Base-by-base conservation (phyloP, 805 yeast genomes). In the Hemisphaericaspora nanyangensis region DNA sequence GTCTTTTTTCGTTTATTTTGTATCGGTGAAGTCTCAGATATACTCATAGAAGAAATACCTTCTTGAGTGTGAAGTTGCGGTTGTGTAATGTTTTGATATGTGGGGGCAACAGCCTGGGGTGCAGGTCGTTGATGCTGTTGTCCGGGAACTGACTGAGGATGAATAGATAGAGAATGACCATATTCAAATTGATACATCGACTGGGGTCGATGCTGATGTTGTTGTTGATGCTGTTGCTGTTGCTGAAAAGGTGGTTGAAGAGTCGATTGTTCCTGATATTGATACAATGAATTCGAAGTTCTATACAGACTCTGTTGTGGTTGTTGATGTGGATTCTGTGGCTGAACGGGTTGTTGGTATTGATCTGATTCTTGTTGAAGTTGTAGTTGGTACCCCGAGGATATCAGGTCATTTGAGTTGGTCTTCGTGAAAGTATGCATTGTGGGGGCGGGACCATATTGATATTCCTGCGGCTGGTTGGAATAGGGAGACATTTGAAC, bases 1-100 rank as follows among this genome's bases (percentile, higher is more conserved):
- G 52, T 42, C 34, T 61, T 49, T 40, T 59, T 60, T n/a, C 57
- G 20, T 18, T 26, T 33, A 3, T 19, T 28, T 5, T 28, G 29
- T 5, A 29, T 8, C 12, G 35, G 35, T 17, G 35, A 24, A 16
- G 35, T 13, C n/a, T 26, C 24, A 18, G 20, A 8, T 30, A 24
- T n/a, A 18, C 16, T 16, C 7, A 16, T 15, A 7, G 33, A 17
- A 7, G 32, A 30, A 8, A 29, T 33, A 17, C 12, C 34, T 22
- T 11, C 25, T 18, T 18, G 34, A 12, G 34, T 13, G 3, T 17
- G 29, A 7, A 11, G 3, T n/a, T 33, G 35, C 35, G 4, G 29
- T 3, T 6, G 17, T 7, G 13, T 3, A n/a, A 33, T 22, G 5
- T 17, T 11, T 33, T 17, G 29, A 26, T 5, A 33, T 33, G 35